Conservation (phyloP, 306 rosid genomes). For the Cicer chorassanicum region DNA sequence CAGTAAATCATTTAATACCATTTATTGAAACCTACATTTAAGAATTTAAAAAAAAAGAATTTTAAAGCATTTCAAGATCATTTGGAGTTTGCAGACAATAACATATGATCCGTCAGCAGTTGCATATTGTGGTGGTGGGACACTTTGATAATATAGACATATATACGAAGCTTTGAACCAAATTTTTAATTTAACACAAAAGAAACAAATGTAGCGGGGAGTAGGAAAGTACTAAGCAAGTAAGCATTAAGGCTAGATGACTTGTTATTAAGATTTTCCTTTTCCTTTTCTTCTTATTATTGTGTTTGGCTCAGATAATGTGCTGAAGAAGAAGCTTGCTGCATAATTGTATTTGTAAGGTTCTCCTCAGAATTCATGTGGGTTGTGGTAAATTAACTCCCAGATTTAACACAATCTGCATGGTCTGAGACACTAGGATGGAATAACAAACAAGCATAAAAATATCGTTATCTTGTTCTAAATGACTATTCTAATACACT, state of each 20-base stretch:
- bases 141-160: constrained; percentile 16
- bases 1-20: constrained; percentile 41
- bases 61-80: constrained; percentile 36
- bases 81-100: constrained; percentile 5
- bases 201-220: not conserved
- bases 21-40: constrained; percentile 9
- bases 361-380: constrained; percentile 26
- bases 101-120: constrained; percentile 5
- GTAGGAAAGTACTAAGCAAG: constrained; percentile 21
- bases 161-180: constrained; percentile 10
- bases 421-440: constrained; percentile 21
- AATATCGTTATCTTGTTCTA: constrained; percentile 3
- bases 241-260: constrained; percentile 21
- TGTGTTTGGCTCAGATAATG: constrained; percentile 12
- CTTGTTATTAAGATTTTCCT: constrained; percentile 11
- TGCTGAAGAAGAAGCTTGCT: constrained; percentile 7
- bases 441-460: constrained; percentile 31
- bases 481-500: constrained; percentile 23
- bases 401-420: constrained; percentile 33
- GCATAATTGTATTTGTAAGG: not conserved
- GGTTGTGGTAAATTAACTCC: constrained; percentile 13
- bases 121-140: not conserved
- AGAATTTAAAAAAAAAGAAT: not conserved
- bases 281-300: constrained; percentile 7
- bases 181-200: constrained; percentile 4